Percentiles rank a stretch among this genome's conserved stretches.
phyloP scores from a whole-genome alignment of 331 rosid species.

The Acacia pycnantha region DNA sequence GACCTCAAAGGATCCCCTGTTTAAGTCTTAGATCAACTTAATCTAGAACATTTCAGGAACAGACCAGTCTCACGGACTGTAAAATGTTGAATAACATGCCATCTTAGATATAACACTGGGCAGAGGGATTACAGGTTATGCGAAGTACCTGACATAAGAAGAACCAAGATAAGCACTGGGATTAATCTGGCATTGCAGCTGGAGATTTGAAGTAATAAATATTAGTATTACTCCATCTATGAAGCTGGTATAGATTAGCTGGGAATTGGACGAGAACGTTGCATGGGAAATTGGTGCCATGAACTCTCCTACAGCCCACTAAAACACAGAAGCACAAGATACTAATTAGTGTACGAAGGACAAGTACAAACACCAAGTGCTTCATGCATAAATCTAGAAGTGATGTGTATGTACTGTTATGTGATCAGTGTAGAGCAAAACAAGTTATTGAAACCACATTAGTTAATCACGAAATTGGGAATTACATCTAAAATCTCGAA shows the following conservation, averaged over 20 bases:
- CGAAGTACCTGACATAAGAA: constrained; percentile 58
- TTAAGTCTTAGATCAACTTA: background rate
- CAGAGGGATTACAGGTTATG: background rate
- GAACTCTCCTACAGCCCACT: constrained; percentile 60
- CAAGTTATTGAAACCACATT: background rate
- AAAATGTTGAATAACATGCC: background rate
- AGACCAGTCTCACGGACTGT: background rate
- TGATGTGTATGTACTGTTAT: background rate
- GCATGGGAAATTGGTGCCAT: constrained; percentile 56
- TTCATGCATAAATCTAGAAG: background rate
- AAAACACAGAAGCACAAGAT: constrained; percentile 13
- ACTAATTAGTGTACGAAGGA: background rate
- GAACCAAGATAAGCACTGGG: constrained; percentile 68
- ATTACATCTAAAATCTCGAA: background rate
- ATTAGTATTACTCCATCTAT: constrained; percentile 71
- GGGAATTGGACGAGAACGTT: constrained; percentile 83
- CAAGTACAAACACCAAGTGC: background rate
- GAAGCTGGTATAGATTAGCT: constrained; percentile 74
- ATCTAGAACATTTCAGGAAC: background rate
- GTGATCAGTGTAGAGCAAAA: background rate
- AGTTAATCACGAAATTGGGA: background rate
- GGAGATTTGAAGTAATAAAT: constrained; percentile 65
- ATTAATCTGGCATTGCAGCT: constrained; percentile 69
- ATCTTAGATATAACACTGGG: background rate
- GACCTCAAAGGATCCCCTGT: background rate